Base-by-base conservation (phyloP, 768 basidiomycete species). In the Boletus sensibilis region DNA sequence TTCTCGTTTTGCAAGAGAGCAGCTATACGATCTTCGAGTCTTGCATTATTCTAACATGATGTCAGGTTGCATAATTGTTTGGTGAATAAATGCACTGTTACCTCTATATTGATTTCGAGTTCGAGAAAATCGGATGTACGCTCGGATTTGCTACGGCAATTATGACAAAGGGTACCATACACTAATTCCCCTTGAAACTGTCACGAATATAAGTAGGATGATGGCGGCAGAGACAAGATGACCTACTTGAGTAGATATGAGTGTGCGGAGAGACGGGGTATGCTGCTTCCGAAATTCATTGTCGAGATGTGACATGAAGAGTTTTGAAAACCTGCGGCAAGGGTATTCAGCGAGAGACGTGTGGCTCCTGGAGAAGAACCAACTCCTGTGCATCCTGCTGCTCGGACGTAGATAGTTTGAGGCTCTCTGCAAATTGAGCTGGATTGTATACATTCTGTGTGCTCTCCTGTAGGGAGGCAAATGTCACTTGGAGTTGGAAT, bases 371-470 rank as follows among this genome's bases (percentile, higher is more conserved):
- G 39, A 55, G 29, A 64, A 44, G 9, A 50, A 65, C 84, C 52
- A 65, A 97, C 93, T 98, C 96, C 72, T 95, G 93, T 31, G 96
- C 94, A 74, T 98, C 96, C 73, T 98, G 95, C 67, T 98, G 96
- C 66, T 97, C 91, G 5, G 87, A 79, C 1, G 87, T 85, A 20
- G 87, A 82, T 38, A 98, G 75, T 55, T 86, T 82, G 50, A 98
- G 75, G 61, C 92, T 92, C 67, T 94, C 87, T 7, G 95, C 89
- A 14, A 98, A 81, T 58, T 86, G 88, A 16, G 77, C 74, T 0
- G 96, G 96, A 72, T 98, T 93, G 67, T 90, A 94, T 0, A 87
- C 84, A 46, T 71, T 80, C 62, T 84, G 78, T 4, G 77, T 77
- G 57, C 90, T 83, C 56, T 85, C 79, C 65, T 98, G 91, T 49